Percentiles rank a stretch among this genome's conserved stretches.
phyloP scores from a whole-genome alignment of 805 yeast species.

The Sugiyamaella valdiviana region DNA sequence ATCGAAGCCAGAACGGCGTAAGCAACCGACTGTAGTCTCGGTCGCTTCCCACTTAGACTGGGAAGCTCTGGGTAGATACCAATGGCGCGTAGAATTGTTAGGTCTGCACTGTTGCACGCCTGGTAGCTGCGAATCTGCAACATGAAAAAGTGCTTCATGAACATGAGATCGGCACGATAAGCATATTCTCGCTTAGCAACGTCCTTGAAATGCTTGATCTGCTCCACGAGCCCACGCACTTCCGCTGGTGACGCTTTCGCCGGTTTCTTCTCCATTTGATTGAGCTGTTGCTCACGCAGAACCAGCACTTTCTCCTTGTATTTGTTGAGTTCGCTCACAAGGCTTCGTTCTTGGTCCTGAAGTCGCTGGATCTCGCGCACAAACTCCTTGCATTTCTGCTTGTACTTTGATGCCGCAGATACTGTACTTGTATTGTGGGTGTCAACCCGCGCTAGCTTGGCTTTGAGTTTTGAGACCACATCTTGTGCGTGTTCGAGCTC shows the following conservation, averaged over 20 bases:
- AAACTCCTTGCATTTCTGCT: neutral
- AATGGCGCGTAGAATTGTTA: constrained; percentile 24
- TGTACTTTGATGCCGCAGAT: neutral
- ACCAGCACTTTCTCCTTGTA: constrained; percentile 46
- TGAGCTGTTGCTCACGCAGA: constrained; percentile 43
- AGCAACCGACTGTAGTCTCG: constrained; percentile 24
- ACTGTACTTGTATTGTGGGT: neutral
- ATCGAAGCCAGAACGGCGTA: constrained; percentile 28
- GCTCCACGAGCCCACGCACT: constrained; percentile 8
- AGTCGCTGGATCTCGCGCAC: neutral
- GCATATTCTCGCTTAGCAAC: constrained; percentile 17
- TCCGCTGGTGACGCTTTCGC: neutral
- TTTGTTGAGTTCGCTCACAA: neutral
- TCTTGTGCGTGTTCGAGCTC: neutral
- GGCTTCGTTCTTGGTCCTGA: neutral
- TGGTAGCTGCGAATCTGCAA: constrained; percentile 27
- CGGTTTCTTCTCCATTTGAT: constrained; percentile 24
- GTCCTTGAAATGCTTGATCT: constrained; percentile 18
- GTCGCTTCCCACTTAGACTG: constrained; percentile 4
- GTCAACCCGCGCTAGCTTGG: neutral
- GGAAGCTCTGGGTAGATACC: constrained; percentile 16
- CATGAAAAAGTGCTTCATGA: constrained; percentile 30
- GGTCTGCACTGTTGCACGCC: constrained; percentile 26
- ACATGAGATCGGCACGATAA: constrained; percentile 27
- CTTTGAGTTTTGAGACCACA: neutral